Evolutionary conservation across 2,329 filamentous ascomycete genomes (phyloP).

Genomic region (Periglandula ipomoeae): DNA sequence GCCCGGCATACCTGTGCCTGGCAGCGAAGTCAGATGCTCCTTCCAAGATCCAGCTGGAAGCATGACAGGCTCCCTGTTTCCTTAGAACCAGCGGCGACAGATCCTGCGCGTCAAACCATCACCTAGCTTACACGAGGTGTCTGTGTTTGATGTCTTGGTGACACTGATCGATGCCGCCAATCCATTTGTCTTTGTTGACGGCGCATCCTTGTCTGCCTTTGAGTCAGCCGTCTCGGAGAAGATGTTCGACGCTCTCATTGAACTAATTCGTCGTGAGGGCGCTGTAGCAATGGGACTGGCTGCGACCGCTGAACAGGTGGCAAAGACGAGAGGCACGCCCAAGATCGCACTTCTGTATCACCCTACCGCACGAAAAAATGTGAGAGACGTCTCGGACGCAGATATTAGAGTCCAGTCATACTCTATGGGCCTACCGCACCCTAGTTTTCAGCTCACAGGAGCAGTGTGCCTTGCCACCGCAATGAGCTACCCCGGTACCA

Average conservation of each 20-base stretch:
- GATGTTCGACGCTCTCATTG: slow-evolving; percentile 22
- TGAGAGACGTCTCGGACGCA: slow-evolving; percentile 27
- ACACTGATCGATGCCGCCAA: slow-evolving; percentile 29
- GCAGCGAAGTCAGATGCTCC: slow-evolving; percentile 44
- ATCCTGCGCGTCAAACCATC: slow-evolving; percentile 11
- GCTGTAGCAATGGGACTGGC: slow-evolving; percentile 50
- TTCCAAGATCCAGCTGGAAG: slow-evolving; percentile 52
- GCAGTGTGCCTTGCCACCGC: slow-evolving; percentile 38
- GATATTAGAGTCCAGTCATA: slow-evolving; percentile 37
- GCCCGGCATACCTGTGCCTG: slow-evolving; percentile 47
- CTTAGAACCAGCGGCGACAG: slow-evolving; percentile 43
- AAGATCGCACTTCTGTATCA: neutral
- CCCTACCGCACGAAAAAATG: no score
- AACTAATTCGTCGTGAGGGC: slow-evolving; percentile 43
- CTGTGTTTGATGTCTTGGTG: slow-evolving; percentile 21
- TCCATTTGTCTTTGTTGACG: slow-evolving; percentile 41
- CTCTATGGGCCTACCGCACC: slow-evolving; percentile 41
- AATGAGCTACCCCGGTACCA: slow-evolving; percentile 31
- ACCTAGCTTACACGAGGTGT: neutral
- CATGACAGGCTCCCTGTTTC: slow-evolving; percentile 49
- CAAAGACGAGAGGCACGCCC: slow-evolving; percentile 8
- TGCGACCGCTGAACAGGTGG: slow-evolving; percentile 24
- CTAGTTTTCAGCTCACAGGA: slow-evolving; percentile 42
- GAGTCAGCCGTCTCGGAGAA: neutral
- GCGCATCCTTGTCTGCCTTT: slow-evolving; percentile 6